Evolutionary conservation across 2,329 filamentous ascomycete species (phyloP), one percentile per base, ranked within the genome.

Genomic region (Aspergillus aculeatus): DNA sequence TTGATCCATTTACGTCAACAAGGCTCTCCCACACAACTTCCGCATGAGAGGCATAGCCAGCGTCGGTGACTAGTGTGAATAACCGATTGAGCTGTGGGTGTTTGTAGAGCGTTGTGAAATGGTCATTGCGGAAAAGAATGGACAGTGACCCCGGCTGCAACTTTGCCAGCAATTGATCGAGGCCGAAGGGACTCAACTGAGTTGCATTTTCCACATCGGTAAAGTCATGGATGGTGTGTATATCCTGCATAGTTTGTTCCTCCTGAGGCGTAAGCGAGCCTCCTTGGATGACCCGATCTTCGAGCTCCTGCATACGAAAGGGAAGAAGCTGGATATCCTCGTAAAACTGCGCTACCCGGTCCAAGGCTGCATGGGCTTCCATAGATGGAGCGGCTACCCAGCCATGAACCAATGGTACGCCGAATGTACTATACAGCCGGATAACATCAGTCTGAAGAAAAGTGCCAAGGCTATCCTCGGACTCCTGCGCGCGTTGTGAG

Each of bases 21-120:
- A 99, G 81, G 10, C 89, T 95, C 76, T 99, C 95, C 95, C 95
- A 99, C 0, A 99, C 91, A 12, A 99, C 87, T 72, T 98, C 94
- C 16, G 92, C 89, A 67, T 97, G 92, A 10, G 83, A 85, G 11
- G 89, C 88, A 70, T 96, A 99, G 0, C 95, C 95, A 26, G 92
- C 90, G 72, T 99, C 95, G 0, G 95, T 98, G 14, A 99, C 92
- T 3, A 99, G 80, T 0, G 90, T 92, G 64, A 94, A 85, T 1
- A 98, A 82, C 65, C 90, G 84, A 47, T 86, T 82, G 0, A 88
- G 91, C 49, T 87, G 80, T 0, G 94, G 92, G 68, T 98, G 92
- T 62, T 93, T 91, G 76, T 96, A 96, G 0, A 99, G 76, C 0
- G 94, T 98, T 47, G 92, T 92, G 71, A 99, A 99, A 73, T 99